phyloP scores from a whole-genome alignment of 2,329 filamentous ascomycete genomes.

The Colletotrichum falcatum region DNA sequence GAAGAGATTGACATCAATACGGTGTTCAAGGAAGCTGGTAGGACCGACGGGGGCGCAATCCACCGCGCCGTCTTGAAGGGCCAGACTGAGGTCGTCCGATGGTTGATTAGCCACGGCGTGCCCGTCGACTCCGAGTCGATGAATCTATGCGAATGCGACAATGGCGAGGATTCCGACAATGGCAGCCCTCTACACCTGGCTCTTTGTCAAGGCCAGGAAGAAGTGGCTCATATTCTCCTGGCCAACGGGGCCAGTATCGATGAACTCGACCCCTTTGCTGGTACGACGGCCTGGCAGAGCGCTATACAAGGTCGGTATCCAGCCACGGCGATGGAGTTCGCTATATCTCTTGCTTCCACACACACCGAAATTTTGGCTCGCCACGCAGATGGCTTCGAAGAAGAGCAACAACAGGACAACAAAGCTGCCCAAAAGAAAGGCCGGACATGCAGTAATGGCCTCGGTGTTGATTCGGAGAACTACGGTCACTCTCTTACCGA shows the following conservation, averaged over 20 bases:
- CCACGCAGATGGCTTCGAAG: neutral
- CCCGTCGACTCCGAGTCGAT: neutral
- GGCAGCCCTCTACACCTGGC: neutral
- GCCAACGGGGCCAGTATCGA: neutral
- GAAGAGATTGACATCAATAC: neutral
- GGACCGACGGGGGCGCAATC: neutral
- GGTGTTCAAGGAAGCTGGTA: neutral
- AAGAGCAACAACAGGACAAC: neutral
- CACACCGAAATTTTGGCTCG: neutral
- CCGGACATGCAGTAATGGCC: neutral
- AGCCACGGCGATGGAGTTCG: neutral
- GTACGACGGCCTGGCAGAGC: neutral
- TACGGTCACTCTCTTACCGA: neutral
- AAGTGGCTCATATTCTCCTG: neutral
- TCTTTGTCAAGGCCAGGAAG: neutral
- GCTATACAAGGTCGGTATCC: neutral
- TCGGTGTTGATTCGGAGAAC: neutral
- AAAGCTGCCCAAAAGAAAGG: neutral
- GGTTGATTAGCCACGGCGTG: slow-evolving; percentile 6
- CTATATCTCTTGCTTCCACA: neutral
- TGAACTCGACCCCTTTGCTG: neutral
- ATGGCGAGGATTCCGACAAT: too few species aligned
- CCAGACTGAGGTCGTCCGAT: neutral
- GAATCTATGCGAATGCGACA: neutral
- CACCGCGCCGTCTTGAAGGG: neutral